phyloP scores from a whole-genome alignment of 106 monocot genomes.

The Apostasia ramifera region DNA sequence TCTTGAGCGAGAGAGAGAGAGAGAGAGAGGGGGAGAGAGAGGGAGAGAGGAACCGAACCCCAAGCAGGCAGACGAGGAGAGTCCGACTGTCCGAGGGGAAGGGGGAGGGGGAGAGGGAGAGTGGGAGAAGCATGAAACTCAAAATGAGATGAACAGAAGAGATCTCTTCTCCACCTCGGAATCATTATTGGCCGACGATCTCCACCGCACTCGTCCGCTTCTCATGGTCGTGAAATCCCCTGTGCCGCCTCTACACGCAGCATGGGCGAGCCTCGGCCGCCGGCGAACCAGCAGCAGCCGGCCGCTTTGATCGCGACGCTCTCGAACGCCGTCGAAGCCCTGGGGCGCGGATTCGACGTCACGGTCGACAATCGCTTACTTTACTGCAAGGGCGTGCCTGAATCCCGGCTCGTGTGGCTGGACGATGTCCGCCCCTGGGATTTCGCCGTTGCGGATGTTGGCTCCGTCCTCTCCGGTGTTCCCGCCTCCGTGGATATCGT shows the following conservation, averaged over 20 bases:
- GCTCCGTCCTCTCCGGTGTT: slow-evolving; percentile 23
- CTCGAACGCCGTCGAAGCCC: slow-evolving; percentile 48
- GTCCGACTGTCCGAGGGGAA: not conserved
- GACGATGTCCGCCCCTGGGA: slow-evolving; percentile 23
- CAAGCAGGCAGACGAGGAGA: not conserved
- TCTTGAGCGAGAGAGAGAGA: not conserved
- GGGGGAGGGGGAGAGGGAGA: not conserved
- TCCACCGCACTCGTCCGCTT: not conserved
- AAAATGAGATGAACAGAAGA: slow-evolving; percentile 6
- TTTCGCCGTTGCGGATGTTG: slow-evolving; percentile 14
- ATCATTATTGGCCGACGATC: not conserved
- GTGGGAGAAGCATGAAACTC: not conserved
- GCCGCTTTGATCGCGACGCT: slow-evolving; percentile 38
- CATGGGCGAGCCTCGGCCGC: slow-evolving; percentile 7
- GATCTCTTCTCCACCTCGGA: not conserved
- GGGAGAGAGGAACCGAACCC: not conserved
- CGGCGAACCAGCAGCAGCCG: slow-evolving; percentile 3
- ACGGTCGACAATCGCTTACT: slow-evolving; percentile 73
- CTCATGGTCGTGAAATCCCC: not conserved
- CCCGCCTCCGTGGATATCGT: slow-evolving; percentile 34
- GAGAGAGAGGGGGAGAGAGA: not conserved
- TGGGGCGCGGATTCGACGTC: slow-evolving; percentile 88
- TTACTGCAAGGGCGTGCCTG: slow-evolving; percentile 81
- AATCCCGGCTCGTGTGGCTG: slow-evolving; percentile 36
- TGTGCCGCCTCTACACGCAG: not conserved